Percentiles rank a stretch among this genome's conserved stretches.
phyloP scores from a whole-genome alignment of 2,329 filamentous ascomycete species.

The Teratosphaeria gauchensis region DNA sequence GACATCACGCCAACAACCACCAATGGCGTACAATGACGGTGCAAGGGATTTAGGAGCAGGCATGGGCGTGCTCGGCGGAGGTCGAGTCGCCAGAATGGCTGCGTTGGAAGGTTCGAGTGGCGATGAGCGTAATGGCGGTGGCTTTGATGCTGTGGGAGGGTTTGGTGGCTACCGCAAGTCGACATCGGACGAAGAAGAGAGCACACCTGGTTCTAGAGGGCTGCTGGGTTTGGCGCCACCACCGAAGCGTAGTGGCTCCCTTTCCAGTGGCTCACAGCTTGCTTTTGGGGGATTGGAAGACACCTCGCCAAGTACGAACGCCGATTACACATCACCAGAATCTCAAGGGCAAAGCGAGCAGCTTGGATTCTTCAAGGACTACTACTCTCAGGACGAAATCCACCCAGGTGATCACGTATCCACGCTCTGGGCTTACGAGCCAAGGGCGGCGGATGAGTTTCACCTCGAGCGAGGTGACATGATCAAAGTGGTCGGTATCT shows the following conservation, averaged over 20 bases:
- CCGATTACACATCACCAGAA: constrained; percentile 74
- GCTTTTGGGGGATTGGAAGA: constrained; percentile 36
- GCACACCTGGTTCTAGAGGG: constrained; percentile 52
- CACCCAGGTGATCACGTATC: constrained; percentile 83
- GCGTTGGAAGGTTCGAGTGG: constrained; percentile 70
- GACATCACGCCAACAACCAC: constrained; percentile 36
- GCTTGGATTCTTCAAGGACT: constrained; percentile 93
- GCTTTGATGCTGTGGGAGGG: constrained; percentile 32
- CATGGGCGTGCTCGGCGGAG: constrained; percentile 71
- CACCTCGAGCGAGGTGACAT: constrained; percentile 89
- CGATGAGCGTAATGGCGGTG: constrained; percentile 39
- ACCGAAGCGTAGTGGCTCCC: constrained; percentile 68
- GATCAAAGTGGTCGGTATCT: constrained; percentile 96
- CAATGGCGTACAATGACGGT: constrained; percentile 35
- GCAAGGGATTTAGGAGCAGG: constrained; percentile 34
- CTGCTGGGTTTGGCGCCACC: constrained; percentile 47
- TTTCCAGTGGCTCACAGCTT: constrained; percentile 72
- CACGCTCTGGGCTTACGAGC: constrained; percentile 93
- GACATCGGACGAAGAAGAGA: constrained; percentile 57
- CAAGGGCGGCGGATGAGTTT: constrained; percentile 87
- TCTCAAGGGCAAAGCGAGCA: constrained; percentile 93
- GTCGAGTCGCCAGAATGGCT: constrained; percentile 90
- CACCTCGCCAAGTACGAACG: constrained; percentile 65
- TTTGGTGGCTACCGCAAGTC: constrained; percentile 42
- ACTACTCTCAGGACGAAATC: constrained; percentile 95